Percentiles rank a stretch among this genome's conserved stretches.
Conservation (phyloP, 163 green algal genomes). For the Chlorella variabilis region DNA sequence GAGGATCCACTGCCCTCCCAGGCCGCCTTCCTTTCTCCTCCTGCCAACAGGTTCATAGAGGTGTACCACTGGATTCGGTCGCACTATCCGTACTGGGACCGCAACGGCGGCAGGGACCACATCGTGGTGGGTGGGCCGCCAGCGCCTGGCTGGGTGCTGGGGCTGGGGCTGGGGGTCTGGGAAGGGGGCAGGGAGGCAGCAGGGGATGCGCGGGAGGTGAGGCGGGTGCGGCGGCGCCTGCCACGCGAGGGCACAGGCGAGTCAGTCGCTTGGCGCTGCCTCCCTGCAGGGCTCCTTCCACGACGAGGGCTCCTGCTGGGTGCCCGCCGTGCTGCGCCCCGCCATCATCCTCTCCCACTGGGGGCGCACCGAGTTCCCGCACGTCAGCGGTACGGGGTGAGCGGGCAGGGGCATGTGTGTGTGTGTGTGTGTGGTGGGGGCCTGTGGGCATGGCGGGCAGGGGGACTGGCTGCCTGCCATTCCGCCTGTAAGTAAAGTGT, state of each 20-base stretch:
- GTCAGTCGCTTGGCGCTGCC: too few relatives aligned
- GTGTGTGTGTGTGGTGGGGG: too few relatives aligned
- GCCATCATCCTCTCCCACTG: slow-evolving; percentile 48
- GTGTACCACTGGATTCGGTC: slow-evolving; percentile 55
- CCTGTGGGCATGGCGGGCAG: neutral
- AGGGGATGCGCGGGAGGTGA: too few relatives aligned
- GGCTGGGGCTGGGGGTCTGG: too few relatives aligned
- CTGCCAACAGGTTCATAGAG: slow-evolving; percentile 44
- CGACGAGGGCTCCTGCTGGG: slow-evolving; percentile 50
- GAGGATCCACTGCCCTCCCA: too few relatives aligned
- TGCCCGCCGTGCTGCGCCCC: slow-evolving; percentile 40
- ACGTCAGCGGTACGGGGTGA: slow-evolving; percentile 26
- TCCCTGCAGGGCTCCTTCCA: slow-evolving; percentile 30
- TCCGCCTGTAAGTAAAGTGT: too few relatives aligned
- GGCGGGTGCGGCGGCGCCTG: too few relatives aligned
- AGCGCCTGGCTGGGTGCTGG: too few relatives aligned
- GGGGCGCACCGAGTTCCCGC: slow-evolving; percentile 32
- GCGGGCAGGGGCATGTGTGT: too few relatives aligned
- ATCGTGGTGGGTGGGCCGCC: slow-evolving; percentile 51
- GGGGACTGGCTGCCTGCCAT: too few relatives aligned
- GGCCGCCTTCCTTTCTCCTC: slow-evolving; percentile 1
- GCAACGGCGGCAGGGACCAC: slow-evolving; percentile 70
- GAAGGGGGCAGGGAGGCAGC: too few relatives aligned
- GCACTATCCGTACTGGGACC: slow-evolving; percentile 72
- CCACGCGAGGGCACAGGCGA: too few relatives aligned